A percentile compares a stretch with the other conserved stretches of the same genome.
Evolutionary conservation across 2,329 filamentous ascomycete genomes (phyloP).

Genomic region (Graphiopsis chlorocephala): DNA sequence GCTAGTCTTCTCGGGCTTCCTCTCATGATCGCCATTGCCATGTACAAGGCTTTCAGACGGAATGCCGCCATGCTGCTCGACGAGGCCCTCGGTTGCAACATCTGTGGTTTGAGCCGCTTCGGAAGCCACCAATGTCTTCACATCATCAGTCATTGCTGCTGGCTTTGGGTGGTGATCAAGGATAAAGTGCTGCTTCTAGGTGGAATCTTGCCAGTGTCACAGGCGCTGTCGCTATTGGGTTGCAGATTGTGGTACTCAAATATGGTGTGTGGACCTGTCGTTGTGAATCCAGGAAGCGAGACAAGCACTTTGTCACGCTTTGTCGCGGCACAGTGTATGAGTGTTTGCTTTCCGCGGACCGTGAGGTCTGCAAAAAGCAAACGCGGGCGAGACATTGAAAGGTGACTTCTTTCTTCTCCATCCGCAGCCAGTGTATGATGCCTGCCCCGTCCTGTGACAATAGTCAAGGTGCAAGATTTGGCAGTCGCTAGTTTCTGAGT

Average conservation of each 20-base stretch:
- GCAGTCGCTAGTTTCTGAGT: too few relatives aligned
- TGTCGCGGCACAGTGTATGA: neutral
- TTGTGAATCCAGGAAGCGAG: neutral
- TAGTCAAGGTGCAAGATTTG: too few relatives aligned
- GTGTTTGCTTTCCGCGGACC: neutral
- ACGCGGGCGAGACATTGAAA: neutral
- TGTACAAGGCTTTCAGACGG: neutral
- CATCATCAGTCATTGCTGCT: neutral
- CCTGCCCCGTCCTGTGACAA: too few relatives aligned
- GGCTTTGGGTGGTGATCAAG: neutral
- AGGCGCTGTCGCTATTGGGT: neutral
- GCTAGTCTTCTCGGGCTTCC: neutral
- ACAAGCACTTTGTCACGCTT: neutral
- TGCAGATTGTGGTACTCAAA: neutral
- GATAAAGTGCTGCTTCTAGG: neutral
- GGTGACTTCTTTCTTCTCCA: neutral
- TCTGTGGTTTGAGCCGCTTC: neutral
- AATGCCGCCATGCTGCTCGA: neutral
- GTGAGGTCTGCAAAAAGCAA: neutral
- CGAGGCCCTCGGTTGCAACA: neutral
- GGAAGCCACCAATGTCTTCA: neutral
- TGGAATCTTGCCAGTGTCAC: neutral
- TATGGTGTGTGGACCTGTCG: neutral
- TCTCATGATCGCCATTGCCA: neutral
- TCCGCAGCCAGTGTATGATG: neutral